phyloP scores from a whole-genome alignment of 352 stramenopile species.

The Chloridella minuta region DNA sequence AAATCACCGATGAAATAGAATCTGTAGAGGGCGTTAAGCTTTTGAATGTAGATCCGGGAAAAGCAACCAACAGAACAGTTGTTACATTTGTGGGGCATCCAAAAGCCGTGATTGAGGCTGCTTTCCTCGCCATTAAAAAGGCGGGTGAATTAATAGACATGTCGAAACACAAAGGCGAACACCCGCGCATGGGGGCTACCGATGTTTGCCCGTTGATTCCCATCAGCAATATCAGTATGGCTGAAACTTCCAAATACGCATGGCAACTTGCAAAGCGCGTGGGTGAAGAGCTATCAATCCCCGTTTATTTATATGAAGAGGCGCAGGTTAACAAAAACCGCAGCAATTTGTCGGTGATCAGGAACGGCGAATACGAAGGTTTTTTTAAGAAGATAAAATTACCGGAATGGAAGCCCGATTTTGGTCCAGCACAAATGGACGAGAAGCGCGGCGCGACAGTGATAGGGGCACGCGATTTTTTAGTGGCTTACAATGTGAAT shows the following conservation, averaged over 20 bases:
- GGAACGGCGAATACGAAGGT: not conserved
- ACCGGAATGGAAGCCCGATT: not conserved
- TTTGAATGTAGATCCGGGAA: conserved; percentile 19
- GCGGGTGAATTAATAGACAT: conserved; percentile 20
- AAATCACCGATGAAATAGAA: conserved; percentile 16
- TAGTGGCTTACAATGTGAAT: not conserved
- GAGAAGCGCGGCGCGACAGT: not conserved
- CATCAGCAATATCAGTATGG: conserved; percentile 19
- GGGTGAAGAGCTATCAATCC: conserved; percentile 15
- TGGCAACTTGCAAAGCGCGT: conserved; percentile 16
- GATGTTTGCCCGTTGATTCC: conserved; percentile 21
- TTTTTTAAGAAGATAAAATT: conserved; percentile 6
- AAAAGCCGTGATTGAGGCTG: conserved; percentile 15
- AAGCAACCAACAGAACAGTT: conserved; percentile 18
- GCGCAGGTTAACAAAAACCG: conserved; percentile 11
- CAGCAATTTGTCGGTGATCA: conserved; percentile 15
- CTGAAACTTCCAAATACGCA: conserved; percentile 15
- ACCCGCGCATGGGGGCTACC: conserved; percentile 20
- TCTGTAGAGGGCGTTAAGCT: conserved; percentile 12
- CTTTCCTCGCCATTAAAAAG: conserved; percentile 18
- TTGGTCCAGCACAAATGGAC: not conserved
- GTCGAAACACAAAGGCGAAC: conserved; percentile 19
- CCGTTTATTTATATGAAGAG: conserved; percentile 17
- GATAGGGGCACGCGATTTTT: not conserved
- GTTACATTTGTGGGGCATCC: conserved; percentile 19